These are phyloP conservation scores for Turritis glabra DNA, from an alignment of 345 rosid species.

Conservation along the genomic window DNA sequence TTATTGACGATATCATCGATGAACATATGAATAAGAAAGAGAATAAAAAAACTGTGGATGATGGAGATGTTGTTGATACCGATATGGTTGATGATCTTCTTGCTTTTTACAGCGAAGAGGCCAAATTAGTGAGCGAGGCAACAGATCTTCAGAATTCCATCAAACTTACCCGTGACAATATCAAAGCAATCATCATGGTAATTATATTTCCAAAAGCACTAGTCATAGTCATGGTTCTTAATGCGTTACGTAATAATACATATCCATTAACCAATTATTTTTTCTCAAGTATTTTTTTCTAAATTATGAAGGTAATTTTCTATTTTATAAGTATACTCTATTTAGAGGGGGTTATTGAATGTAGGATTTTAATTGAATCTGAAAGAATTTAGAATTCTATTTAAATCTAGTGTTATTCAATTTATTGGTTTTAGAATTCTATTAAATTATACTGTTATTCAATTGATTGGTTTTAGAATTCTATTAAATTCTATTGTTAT, in stretches of 20 bases:
- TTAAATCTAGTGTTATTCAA: no score
- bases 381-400: no score
- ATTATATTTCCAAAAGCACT: not conserved
- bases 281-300: not conserved
- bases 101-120: conserved; percentile 72
- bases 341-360: no score
- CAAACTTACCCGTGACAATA: conserved; percentile 71
- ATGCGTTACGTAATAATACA: conserved; percentile 18
- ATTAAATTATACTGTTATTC: no score
- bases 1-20: conserved; percentile 78
- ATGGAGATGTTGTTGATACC: conserved; percentile 37
- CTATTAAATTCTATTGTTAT: no score
- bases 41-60: conserved; percentile 24
- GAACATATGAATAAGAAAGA: conserved; percentile 65
- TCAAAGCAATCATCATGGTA: conserved; percentile 98
- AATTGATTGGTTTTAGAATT: no score
- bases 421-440: no score
- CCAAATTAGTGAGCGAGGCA: conserved; percentile 53
- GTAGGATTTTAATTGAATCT: no score
- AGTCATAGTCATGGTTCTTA: not conserved
- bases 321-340: not conserved
- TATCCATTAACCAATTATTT: not conserved
- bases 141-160: conserved; percentile 69
- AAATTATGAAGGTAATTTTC: not conserved
- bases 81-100: conserved; percentile 97